Percentiles rank a stretch among this genome's conserved stretches.
phyloP scores from a whole-genome alignment of 2,329 filamentous ascomycete genomes.

The Cladosporium velox region DNA sequence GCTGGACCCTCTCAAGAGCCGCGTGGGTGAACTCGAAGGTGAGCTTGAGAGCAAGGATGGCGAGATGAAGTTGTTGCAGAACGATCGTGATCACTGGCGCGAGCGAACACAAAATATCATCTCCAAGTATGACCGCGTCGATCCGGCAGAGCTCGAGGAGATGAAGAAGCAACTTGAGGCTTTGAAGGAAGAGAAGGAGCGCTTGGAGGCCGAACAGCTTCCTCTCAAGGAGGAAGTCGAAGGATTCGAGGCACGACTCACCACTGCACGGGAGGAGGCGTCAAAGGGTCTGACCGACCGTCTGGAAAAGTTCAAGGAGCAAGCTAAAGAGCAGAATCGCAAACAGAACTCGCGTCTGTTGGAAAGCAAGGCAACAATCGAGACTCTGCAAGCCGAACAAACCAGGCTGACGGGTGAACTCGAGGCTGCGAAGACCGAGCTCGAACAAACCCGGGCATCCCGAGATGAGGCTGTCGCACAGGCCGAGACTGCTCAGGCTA shows the following conservation, averaged over 20 bases:
- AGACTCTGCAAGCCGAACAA: constrained; percentile 61
- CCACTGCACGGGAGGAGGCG: constrained; percentile 35
- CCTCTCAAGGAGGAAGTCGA: constrained; percentile 54
- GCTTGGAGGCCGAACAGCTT: constrained; percentile 55
- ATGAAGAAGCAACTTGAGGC: constrained; percentile 74
- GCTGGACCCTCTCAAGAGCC: constrained; percentile 79
- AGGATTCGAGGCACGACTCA: constrained; percentile 48
- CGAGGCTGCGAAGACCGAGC: constrained; percentile 43
- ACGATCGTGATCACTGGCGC: constrained; percentile 92
- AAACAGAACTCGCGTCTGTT: constrained; percentile 67
- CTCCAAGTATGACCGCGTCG: constrained; percentile 91
- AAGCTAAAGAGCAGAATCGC: constrained; percentile 54
- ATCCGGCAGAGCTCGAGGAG: constrained; percentile 88
- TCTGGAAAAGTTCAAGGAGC: constrained; percentile 42
- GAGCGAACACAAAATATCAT: constrained; percentile 94
- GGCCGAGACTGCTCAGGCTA: constrained; percentile 26
- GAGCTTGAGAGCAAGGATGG: constrained; percentile 79
- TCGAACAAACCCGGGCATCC: constrained; percentile 60
- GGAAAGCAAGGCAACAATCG: constrained; percentile 52
- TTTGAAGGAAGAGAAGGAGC: constrained; percentile 54
- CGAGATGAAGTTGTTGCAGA: constrained; percentile 83
- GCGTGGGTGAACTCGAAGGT: constrained; percentile 79
- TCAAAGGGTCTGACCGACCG: constrained; percentile 24
- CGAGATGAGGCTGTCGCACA: constrained; percentile 62
- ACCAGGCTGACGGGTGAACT: constrained; percentile 61